These are phyloP conservation scores for Mortierella sp. DNA, from an alignment of 371 early-diverging fungal species.

Conservation along the genomic window DNA sequence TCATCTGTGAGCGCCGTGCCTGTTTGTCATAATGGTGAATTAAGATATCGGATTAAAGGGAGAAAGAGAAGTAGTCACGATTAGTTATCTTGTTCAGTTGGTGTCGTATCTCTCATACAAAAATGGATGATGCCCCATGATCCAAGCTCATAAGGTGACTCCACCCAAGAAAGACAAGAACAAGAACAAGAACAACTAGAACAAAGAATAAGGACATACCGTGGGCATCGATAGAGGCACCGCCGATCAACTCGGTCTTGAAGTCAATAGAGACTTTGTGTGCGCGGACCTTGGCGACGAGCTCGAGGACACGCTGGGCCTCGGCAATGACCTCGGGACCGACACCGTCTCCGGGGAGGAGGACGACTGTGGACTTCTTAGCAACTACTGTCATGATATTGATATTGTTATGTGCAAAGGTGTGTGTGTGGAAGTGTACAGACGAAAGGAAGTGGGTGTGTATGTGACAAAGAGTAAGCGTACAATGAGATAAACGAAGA, in stretches of 20 bases:
- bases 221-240: slow-evolving; percentile 92
- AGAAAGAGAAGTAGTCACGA: slow-evolving; percentile 24
- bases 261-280: slow-evolving; percentile 78
- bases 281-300: slow-evolving; percentile 76
- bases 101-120: background rate
- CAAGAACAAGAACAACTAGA: background rate
- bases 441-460: background rate
- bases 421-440: background rate
- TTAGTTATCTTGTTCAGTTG: slow-evolving; percentile 23
- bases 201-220: slow-evolving; percentile 62
- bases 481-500: background rate
- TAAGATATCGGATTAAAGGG: slow-evolving; percentile 13
- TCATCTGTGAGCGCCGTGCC: slow-evolving; percentile 88
- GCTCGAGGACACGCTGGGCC: slow-evolving; percentile 89
- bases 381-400: slow-evolving; percentile 19
- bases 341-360: slow-evolving; percentile 96
- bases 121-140: background rate
- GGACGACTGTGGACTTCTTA: slow-evolving; percentile 69
- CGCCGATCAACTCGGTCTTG: slow-evolving; percentile 88
- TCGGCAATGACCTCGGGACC: slow-evolving; percentile 96
- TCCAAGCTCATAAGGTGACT: background rate
- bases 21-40: slow-evolving; percentile 31
- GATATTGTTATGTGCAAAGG: slow-evolving; percentile 5
- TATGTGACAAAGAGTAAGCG: background rate
- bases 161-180: background rate